Conservation (phyloP, 768 basidiomycete genomes). For the Boletellus emodensis region DNA sequence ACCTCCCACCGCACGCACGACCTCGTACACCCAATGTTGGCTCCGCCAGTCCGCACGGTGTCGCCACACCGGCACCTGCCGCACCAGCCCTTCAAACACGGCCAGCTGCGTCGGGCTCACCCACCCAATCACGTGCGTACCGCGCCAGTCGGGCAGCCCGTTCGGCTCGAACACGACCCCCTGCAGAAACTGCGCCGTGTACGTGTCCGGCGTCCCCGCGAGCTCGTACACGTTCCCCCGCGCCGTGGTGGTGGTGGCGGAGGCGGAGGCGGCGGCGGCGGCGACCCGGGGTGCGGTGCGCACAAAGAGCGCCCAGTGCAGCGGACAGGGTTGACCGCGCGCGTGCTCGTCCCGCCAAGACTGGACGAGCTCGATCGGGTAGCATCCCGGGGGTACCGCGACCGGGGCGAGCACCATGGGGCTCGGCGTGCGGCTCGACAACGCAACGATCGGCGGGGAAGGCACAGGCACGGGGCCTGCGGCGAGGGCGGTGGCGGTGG, state of each 20-base stretch:
- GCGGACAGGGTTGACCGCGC: conserved; percentile 7
- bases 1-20: conserved; percentile 5
- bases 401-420: conserved; percentile 7
- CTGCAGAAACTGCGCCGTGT: conserved; percentile 13
- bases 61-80: conserved; percentile 18
- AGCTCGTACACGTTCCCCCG: conserved; percentile 28
- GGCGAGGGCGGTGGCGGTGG: neutral
- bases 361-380: conserved; percentile 27
- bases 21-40: conserved; percentile 29
- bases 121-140: conserved; percentile 23
- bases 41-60: conserved; percentile 19
- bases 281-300: conserved; percentile 11
- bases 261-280: neutral
- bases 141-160: conserved; percentile 21
- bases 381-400: conserved; percentile 14
- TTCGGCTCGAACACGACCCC: conserved; percentile 7
- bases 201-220: conserved; percentile 24
- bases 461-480: neutral
- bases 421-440: neutral
- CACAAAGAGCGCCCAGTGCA: conserved; percentile 33
- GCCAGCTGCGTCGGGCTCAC: conserved; percentile 9
- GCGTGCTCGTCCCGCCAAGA: conserved; percentile 25
- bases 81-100: conserved; percentile 14
- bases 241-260: neutral
- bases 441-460: neutral